Evolutionary conservation across 495 filamentous ascomycete genomes (phyloP).

Genomic region (Daldinia childiae): DNA sequence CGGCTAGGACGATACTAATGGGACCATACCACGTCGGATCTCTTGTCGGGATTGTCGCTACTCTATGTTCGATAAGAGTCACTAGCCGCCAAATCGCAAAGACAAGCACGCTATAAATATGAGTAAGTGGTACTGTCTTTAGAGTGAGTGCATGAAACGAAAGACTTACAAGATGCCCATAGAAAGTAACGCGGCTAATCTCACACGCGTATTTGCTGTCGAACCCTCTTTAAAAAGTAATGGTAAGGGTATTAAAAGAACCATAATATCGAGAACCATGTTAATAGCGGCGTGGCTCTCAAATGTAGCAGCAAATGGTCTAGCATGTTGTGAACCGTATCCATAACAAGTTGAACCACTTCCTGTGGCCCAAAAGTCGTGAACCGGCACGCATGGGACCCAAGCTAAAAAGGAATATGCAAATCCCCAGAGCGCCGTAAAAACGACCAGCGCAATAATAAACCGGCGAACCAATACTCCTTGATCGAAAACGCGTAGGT

Average conservation of each 20-base stretch:
- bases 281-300: constrained; percentile 47
- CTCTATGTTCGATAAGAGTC: constrained; percentile 43
- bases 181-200: constrained; percentile 42
- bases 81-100: constrained; percentile 48
- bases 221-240: constrained; percentile 45
- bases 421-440: constrained; percentile 46
- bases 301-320: constrained; percentile 43
- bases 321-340: constrained; percentile 39
- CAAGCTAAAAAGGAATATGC: constrained; percentile 48
- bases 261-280: constrained; percentile 46
- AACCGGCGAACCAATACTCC: constrained; percentile 30
- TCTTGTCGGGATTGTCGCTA: constrained; percentile 41
- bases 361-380: constrained; percentile 35
- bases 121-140: background rate
- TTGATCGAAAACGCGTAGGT: constrained; percentile 46
- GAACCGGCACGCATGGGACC: constrained; percentile 47
- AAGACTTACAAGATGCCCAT: constrained; percentile 46
- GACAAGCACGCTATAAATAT: constrained; percentile 40
- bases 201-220: constrained; percentile 25
- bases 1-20: constrained; percentile 45
- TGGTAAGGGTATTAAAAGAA: constrained; percentile 47
- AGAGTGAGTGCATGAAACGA: background rate
- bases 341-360: constrained; percentile 36
- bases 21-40: constrained; percentile 52
- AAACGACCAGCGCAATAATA: constrained; percentile 30